These are phyloP conservation scores for Symbiodinium pilosum DNA, from an alignment of 73 alveolate species.

Conservation along the genomic window DNA sequence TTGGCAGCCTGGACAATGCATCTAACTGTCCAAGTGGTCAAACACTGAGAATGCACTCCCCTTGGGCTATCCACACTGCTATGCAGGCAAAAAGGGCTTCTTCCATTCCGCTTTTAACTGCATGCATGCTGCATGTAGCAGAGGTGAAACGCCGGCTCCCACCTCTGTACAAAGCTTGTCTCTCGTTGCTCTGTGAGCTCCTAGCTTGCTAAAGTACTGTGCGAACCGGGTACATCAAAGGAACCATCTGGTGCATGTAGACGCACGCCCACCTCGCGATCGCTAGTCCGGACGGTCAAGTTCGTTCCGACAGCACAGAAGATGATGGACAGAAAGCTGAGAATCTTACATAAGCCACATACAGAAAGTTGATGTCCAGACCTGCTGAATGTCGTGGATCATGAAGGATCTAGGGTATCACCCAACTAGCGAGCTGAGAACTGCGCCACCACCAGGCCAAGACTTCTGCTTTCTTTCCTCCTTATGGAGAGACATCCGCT, in stretches of 20 bases:
- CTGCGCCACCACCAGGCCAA: neutral
- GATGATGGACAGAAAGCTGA: neutral
- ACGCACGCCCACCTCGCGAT: slow-evolving; percentile 64
- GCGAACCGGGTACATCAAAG: slow-evolving; percentile 62
- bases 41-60: no score
- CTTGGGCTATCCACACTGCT: no score
- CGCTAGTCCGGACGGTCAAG: neutral
- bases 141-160: neutral
- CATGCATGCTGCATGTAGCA: neutral
- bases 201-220: neutral
- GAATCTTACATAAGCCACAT: slow-evolving; percentile 60
- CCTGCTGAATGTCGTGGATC: neutral
- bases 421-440: neutral
- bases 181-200: neutral
- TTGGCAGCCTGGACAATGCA: slow-evolving; percentile 22
- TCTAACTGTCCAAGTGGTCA: no score
- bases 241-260: slow-evolving; percentile 93
- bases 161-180: neutral
- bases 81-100: no score
- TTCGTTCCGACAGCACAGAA: neutral
- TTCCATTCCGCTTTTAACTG: neutral
- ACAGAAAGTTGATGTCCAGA: slow-evolving; percentile 60
- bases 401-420: no score
- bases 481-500: no score
- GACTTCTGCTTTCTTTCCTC: slow-evolving; percentile 16